A percentile compares a stretch with the other conserved stretches of the same genome.
Evolutionary conservation across 1,284 basidiomycete genomes (phyloP).

Genomic region (Leccinum griseonigrum): DNA sequence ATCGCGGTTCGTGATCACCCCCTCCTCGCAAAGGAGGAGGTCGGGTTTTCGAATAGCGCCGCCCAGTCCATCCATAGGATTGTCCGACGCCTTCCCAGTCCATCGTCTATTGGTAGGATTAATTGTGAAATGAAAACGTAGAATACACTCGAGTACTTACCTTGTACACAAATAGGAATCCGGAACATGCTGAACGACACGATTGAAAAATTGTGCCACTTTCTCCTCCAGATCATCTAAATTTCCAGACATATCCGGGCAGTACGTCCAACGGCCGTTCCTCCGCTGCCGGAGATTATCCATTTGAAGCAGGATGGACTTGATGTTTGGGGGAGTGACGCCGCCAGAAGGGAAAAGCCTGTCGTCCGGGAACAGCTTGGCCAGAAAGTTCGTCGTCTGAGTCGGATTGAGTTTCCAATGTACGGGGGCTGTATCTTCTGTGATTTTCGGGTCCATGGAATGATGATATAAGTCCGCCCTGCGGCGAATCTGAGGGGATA

Average conservation of each 20-base stretch:
- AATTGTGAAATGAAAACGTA: too few species aligned
- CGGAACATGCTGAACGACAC: background rate
- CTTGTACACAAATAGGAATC: too few species aligned
- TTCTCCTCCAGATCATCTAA: background rate
- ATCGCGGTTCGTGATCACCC: too few species aligned
- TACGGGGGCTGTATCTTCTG: background rate
- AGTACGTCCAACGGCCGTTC: background rate
- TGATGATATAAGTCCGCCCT: background rate
- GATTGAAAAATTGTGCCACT: background rate
- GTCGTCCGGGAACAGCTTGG: background rate
- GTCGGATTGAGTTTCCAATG: background rate
- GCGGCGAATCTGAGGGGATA: background rate
- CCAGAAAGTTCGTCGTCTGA: background rate
- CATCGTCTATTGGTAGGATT: too few species aligned
- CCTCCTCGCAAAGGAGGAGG: too few species aligned
- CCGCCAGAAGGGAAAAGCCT: background rate
- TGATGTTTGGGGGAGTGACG: background rate
- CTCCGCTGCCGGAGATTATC: background rate
- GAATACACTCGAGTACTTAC: too few species aligned
- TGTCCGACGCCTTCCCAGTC: too few species aligned
- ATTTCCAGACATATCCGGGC: background rate
- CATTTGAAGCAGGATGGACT: background rate
- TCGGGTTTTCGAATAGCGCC: too few species aligned
- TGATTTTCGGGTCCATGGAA: slow-evolving; percentile 2
- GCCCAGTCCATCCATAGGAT: too few species aligned